Evolutionary conservation across 805 yeast species (phyloP), one percentile per base, ranked within the genome.

Genomic region (Wickerhamomyces mucosus): DNA sequence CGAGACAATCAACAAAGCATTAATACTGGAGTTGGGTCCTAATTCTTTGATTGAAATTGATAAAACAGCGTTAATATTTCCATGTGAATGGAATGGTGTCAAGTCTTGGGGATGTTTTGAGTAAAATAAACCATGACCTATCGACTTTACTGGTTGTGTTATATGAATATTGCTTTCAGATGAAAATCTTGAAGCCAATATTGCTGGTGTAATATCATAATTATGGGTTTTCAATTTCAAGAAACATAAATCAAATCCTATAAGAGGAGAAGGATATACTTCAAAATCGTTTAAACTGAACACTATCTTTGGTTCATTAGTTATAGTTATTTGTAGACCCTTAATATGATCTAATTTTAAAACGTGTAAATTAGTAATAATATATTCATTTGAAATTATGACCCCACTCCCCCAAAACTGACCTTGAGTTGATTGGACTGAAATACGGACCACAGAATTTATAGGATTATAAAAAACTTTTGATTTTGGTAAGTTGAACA

Each of bases 381-480:
- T 47, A 14, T 32, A 30, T 7, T 32, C 26, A 0, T 32, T 13
- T 2, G 43, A 33, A 4, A 50, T 19, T 3, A 42, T 28, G n/a
- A 50, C 40, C 5, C 55, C 55, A 37, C 52, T 47, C 1, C 55
- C 55, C 53, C 53, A 50, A 26, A 39, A 49, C n/a, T 36, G 31
- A 5, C 50, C 47, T 12, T 29, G 29, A 1, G 15, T 15, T 1
- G 49, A 29, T 6, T 28, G 26, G 5, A 46, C 47, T 3, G 50
- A 41, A 2, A 50, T 41, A 14, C 51, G 37, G 3, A 41, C 48
- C 21, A 48, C 41, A 6, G 53, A 43, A 4, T 32, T 33, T 3
- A 37, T 33, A 11, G 46, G 45, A 18, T 38, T 41, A 15, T 30
- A 40, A 13, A 12, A 6, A 18, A 18, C 11, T 10, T 15, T 18